phyloP scores from a whole-genome alignment of 2,329 filamentous ascomycete species.

The Neonectria hederae region DNA sequence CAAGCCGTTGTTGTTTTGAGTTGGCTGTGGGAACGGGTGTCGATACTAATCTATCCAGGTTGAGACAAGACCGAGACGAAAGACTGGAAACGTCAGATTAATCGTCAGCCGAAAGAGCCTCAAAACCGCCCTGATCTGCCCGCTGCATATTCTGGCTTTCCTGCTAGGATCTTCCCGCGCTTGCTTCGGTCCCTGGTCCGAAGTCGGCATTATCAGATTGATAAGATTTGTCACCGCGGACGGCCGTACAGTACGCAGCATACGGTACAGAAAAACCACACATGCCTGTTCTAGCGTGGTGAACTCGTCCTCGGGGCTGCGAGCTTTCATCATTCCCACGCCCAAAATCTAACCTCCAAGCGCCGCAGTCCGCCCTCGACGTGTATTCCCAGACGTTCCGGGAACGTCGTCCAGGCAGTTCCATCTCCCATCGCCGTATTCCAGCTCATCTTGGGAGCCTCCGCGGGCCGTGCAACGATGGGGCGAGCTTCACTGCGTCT shows the following conservation, averaged over 20 bases:
- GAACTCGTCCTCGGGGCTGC: neutral
- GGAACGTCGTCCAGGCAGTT: neutral
- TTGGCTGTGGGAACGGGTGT: neutral
- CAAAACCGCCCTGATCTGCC: too few relatives aligned
- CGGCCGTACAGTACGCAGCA: neutral
- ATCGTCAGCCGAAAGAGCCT: neutral
- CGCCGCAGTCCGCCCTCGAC: neutral
- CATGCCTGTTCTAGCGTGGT: neutral
- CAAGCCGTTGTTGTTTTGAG: neutral
- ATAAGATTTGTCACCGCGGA: slow-evolving; percentile 30
- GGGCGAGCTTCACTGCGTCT: neutral
- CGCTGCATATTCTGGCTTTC: neutral
- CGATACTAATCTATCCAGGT: too few relatives aligned
- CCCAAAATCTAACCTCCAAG: neutral
- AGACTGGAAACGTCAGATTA: neutral
- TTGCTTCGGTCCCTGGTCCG: slow-evolving; percentile 6
- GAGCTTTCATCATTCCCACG: neutral
- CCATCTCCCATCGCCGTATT: neutral
- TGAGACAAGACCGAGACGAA: neutral
- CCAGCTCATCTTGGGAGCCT: neutral
- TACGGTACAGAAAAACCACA: neutral
- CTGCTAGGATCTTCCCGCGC: neutral
- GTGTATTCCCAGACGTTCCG: neutral
- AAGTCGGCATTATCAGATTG: slow-evolving; percentile 36
- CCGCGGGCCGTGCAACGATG: neutral